Percentiles rank a stretch among this genome's conserved stretches.
Conservation (phyloP, 2,329 filamentous ascomycete species). For the Elsinoe fawcettii region DNA sequence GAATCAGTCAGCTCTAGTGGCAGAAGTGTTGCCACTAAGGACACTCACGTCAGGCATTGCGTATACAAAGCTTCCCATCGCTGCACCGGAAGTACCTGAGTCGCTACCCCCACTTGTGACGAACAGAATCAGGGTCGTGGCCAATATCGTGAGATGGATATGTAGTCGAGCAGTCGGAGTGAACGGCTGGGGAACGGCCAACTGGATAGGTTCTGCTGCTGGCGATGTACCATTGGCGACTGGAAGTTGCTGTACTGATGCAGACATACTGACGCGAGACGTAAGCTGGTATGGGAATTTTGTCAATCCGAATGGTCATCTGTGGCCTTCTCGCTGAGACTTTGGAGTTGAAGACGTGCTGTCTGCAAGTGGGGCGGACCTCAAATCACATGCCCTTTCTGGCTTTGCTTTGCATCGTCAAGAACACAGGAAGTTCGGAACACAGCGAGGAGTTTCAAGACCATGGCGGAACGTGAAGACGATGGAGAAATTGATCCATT, state of each 20-base stretch:
- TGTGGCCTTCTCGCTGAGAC: too few species aligned
- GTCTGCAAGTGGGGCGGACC: not conserved
- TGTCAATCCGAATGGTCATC: not conserved
- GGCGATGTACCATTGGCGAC: slow-evolving; percentile 24
- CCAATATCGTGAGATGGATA: slow-evolving; percentile 49
- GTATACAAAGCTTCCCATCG: slow-evolving; percentile 85
- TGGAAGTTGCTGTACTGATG: not conserved
- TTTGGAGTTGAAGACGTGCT: not conserved
- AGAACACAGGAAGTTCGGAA: not conserved
- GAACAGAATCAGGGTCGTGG: slow-evolving; percentile 48
- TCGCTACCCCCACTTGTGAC: slow-evolving; percentile 48
- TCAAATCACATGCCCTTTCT: not conserved
- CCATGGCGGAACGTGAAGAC: slow-evolving; percentile 37
- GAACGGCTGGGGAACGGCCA: slow-evolving; percentile 51
- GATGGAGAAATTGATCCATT: slow-evolving; percentile 56
- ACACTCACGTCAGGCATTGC: slow-evolving; percentile 73
- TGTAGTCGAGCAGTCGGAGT: slow-evolving; percentile 51
- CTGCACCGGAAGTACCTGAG: slow-evolving; percentile 31
- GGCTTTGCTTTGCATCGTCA: too few species aligned
- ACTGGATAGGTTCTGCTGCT: slow-evolving; percentile 41
- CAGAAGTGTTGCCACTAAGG: slow-evolving; percentile 31
- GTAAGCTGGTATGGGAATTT: not conserved
- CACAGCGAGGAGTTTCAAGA: too few species aligned
- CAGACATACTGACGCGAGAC: not conserved
- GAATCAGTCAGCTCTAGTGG: slow-evolving; percentile 30